These are phyloP conservation scores for Diplocarpon mali DNA, from an alignment of 2,329 filamentous ascomycete species.

Conservation along the genomic window DNA sequence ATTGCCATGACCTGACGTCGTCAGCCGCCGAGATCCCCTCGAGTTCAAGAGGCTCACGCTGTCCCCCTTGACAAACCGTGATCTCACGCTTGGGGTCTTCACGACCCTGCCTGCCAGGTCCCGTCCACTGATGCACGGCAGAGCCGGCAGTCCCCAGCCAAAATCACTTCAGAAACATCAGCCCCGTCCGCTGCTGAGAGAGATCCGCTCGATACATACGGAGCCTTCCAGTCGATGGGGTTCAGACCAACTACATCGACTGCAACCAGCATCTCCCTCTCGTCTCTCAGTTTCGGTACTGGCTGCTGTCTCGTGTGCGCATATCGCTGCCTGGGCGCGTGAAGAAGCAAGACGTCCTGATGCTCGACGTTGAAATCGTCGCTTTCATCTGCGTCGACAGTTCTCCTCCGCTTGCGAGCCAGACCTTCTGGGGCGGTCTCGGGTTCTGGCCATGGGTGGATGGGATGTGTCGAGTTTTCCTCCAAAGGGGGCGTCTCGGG, in stretches of 20 bases:
- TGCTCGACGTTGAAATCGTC: constrained; percentile 9
- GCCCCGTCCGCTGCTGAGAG: constrained; percentile 42
- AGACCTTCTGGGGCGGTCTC: constrained; percentile 13
- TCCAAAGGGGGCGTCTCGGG: constrained; percentile 15
- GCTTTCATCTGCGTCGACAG: background rate
- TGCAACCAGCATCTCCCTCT: constrained; percentile 51
- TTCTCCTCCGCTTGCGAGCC: constrained; percentile 7
- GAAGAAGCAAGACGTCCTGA: constrained; percentile 40
- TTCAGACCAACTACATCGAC: constrained; percentile 53
- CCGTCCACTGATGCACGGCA: constrained; percentile 25
- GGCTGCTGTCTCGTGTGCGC: constrained; percentile 33
- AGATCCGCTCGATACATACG: constrained; percentile 64
- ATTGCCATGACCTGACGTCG: constrained; percentile 27
- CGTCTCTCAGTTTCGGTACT: constrained; percentile 39
- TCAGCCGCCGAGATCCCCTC: constrained; percentile 1
- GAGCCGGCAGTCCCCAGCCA: constrained; percentile 23
- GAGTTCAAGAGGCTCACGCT: constrained; percentile 31
- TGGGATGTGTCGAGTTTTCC: constrained; percentile 5
- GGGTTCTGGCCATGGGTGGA: constrained; percentile 20
- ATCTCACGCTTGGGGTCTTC: constrained; percentile 29
- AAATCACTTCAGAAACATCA: constrained; percentile 40
- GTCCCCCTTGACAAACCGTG: constrained; percentile 45
- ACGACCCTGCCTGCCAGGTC: constrained; percentile 59
- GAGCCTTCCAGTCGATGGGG: constrained; percentile 71
- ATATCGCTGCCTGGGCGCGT: constrained; percentile 40